phyloP scores from a whole-genome alignment of 1,284 basidiomycete species.

The Trametes pubescens region DNA sequence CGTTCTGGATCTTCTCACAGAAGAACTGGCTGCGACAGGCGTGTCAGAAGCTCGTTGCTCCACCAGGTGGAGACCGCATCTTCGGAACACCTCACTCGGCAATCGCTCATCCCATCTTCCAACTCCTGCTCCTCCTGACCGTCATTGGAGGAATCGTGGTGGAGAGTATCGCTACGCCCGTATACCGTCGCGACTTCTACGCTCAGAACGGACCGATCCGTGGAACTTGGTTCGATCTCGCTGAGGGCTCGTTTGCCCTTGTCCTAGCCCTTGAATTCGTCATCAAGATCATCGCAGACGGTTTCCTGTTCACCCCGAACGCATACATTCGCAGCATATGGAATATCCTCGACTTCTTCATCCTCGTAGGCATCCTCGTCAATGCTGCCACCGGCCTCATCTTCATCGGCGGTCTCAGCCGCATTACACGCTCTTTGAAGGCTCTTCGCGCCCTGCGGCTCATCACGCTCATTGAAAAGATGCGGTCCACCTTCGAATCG shows the following conservation, averaged over 20 bases:
- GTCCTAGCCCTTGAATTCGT: slow-evolving; percentile 86
- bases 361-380: slow-evolving; percentile 83
- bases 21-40: slow-evolving; percentile 76
- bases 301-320: slow-evolving; percentile 92
- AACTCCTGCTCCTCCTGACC: slow-evolving; percentile 76
- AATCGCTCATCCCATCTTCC: slow-evolving; percentile 77
- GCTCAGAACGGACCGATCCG: slow-evolving; percentile 64
- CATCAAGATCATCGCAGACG: slow-evolving; percentile 94
- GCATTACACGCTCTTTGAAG: slow-evolving; percentile 88
- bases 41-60: slow-evolving; percentile 88
- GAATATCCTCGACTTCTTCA: slow-evolving; percentile 92
- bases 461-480: slow-evolving; percentile 88
- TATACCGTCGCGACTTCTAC: slow-evolving; percentile 85
- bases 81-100: slow-evolving; percentile 78
- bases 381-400: slow-evolving; percentile 85
- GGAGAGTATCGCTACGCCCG: slow-evolving; percentile 87
- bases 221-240: slow-evolving; percentile 89
- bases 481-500: slow-evolving; percentile 93
- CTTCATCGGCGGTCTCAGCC: slow-evolving; percentile 82
- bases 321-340: slow-evolving; percentile 93
- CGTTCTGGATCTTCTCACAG: slow-evolving; percentile 92
- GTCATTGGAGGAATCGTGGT: slow-evolving; percentile 89
- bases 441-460: slow-evolving; percentile 90
- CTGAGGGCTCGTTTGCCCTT: slow-evolving; percentile 81
- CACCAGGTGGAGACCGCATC: slow-evolving; percentile 87